Evolutionary conservation across 768 basidiomycete species (phyloP), one percentile per base, ranked within the genome.

Genomic region (Mycena galopus): DNA sequence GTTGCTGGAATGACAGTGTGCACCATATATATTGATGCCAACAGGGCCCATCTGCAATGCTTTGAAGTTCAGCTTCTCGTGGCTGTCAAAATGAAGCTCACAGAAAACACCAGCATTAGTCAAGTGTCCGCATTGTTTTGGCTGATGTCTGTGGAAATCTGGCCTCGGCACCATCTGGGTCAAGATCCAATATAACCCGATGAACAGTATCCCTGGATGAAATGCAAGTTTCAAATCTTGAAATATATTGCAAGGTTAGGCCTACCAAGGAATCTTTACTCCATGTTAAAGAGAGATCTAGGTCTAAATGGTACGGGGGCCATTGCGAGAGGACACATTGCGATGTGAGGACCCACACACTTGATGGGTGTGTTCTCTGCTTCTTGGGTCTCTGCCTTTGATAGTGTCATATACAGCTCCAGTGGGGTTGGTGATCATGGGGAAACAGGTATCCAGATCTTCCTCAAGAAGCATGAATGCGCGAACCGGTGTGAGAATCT

Each of bases 151-250:
- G n/a, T n/a, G n/a, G n/a, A n/a, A n/a, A n/a, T n/a, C n/a, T n/a
- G n/a, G n/a, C n/a, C n/a, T n/a, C n/a, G n/a, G n/a, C n/a, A n/a
- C n/a, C n/a, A n/a, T n/a, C n/a, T n/a, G n/a, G n/a, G n/a, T n/a
- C n/a, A n/a, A n/a, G n/a, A n/a, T n/a, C n/a, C 61, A 30, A 63
- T 44, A 63, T 63, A 12, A 63, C 14, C 21, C 61, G 61, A 37
- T 27, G 44, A 63, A 50, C 44, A 7, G 61, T 63, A 42, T 63
- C 61, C 21, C 42, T 63, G 21, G 29, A 33, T 50, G 9, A 21
- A 63, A 10, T 14, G 33, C 21, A 65, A n/a, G 2, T 23, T 51
- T 37, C 10, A 33, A 35, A 35, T 35, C 23, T 21, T 51, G 23
- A 44, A n/a, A 11, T 33, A 14, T 33, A 30, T n/a, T 23, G 25